Evolutionary conservation across 2,329 filamentous ascomycete species (phyloP), one percentile per base, ranked within the genome.

Genomic region (Ascochyta fabae): DNA sequence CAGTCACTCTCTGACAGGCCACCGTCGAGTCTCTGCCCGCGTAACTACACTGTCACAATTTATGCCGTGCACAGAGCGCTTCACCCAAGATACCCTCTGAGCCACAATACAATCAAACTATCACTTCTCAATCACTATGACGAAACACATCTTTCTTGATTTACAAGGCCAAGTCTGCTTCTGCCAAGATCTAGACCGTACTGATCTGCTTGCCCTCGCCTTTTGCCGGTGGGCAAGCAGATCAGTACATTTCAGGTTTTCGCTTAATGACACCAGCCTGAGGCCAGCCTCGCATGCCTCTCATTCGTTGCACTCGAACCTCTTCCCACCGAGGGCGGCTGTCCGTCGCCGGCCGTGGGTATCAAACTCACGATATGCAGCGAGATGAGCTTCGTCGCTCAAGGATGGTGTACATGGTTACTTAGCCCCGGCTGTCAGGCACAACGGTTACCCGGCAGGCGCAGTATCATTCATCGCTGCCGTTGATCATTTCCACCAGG

Each of bases 171-270:
- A 19, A 47, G 16, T 35, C 24, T 15, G 16, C 29, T 29, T 41
- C 29, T 46, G 29, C 40, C 15, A 42, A 13, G 43, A 26, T 47
- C 47, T 47, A 50, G 47, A 56, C 36, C 31, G 26, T 16, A 13
- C n/a, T 31, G 29, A 40, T 45, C 16, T 31, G 24, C 26, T n/a
- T 46, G 13, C 47, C 35, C 16, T 16, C 16, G 16, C 16, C 16
- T 16, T 16, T 16, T 16, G 16, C 16, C 16, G 16, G 16, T 16
- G 16, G 38, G 33, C 41, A 26, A 34, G 42, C 36, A 43, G 31
- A 44, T 33, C 42, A 46, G 24, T 24, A 29, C 33, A 22, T 16
- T 23, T n/a, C 13, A 22, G 4, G 10, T 35, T 8, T 10, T 50
- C 42, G 53, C 29, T 41, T 42, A 6, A 38, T 50, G 36, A 46